Evolutionary conservation across 345 rosid genomes (phyloP).

Genomic region (Physaria fendleri): DNA sequence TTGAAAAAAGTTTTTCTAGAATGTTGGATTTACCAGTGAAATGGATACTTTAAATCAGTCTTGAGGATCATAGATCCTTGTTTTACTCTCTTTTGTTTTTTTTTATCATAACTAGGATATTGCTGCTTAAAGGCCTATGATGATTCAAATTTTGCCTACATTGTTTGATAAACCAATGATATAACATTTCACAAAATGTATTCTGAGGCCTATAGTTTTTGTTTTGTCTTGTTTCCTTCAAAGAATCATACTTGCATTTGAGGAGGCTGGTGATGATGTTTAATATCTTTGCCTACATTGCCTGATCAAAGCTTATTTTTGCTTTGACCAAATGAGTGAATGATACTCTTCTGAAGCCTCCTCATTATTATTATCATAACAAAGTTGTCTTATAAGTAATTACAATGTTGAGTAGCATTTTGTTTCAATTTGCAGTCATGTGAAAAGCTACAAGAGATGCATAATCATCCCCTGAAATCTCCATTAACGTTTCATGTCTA

Average conservation of each 20-base stretch:
- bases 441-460: constrained; percentile 34
- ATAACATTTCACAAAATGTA: not conserved
- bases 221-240: not conserved
- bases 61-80: constrained; percentile 11
- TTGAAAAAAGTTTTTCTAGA: constrained; percentile 21
- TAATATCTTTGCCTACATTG: constrained; percentile 31
- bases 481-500: constrained; percentile 29
- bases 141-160: constrained; percentile 17
- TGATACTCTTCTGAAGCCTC: constrained; percentile 22
- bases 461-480: constrained; percentile 27
- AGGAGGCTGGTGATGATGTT: constrained; percentile 25
- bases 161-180: constrained; percentile 18
- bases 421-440: not conserved
- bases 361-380: too few species aligned
- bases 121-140: not conserved
- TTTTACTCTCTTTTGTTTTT: not conserved
- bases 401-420: not conserved
- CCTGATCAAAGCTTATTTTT: constrained; percentile 17
- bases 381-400: too few species aligned
- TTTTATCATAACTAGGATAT: not conserved
- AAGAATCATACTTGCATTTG: not conserved
- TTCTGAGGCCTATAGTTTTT: constrained; percentile 15
- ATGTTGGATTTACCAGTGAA: constrained; percentile 23
- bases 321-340: constrained; percentile 28
- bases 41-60: constrained; percentile 3